phyloP scores from a whole-genome alignment of 139 green algal genomes.

The Astrephomene gubernaculifera region DNA sequence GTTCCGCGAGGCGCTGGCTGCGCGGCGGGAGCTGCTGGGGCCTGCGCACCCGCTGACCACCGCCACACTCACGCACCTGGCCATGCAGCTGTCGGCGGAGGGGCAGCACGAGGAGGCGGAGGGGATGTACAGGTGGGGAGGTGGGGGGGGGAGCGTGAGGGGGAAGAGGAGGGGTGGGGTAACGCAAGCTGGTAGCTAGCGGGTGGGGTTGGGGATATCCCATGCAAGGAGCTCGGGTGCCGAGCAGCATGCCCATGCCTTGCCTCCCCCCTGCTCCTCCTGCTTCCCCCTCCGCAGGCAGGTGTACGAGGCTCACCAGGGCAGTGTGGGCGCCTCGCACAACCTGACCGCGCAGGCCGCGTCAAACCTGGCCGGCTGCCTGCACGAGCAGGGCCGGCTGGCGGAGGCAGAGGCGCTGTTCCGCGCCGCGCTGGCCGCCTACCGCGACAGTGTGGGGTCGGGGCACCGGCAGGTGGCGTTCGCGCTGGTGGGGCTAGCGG shows the following conservation, averaged over 20 bases:
- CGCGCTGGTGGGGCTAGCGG: not conserved
- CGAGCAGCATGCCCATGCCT: not conserved
- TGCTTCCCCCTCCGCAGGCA: not conserved
- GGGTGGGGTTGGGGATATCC: no score
- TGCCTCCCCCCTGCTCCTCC: not conserved
- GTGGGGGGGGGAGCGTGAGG: not conserved
- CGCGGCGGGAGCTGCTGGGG: not conserved
- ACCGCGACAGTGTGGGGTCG: not conserved
- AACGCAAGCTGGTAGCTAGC: no score
- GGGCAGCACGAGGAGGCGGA: not conserved
- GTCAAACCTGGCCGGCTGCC: constrained; percentile 20
- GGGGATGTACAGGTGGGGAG: constrained; percentile 9
- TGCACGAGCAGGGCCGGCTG: constrained; percentile 19
- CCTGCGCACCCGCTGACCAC: not conserved
- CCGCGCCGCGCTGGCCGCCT: not conserved
- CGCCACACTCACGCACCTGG: constrained; percentile 16
- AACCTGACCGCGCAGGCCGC: constrained; percentile 3
- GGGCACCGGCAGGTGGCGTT: constrained; percentile 2
- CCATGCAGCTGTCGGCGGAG: constrained; percentile 22
- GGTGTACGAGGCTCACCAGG: not conserved
- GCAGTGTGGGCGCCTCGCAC: not conserved
- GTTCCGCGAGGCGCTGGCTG: constrained; percentile 12
- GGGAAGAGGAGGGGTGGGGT: not conserved
- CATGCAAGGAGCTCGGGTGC: no score
- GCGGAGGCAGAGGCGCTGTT: constrained; percentile 9